Conservation (phyloP, 2,329 filamentous ascomycete genomes). For the Claviceps humidiphila region DNA sequence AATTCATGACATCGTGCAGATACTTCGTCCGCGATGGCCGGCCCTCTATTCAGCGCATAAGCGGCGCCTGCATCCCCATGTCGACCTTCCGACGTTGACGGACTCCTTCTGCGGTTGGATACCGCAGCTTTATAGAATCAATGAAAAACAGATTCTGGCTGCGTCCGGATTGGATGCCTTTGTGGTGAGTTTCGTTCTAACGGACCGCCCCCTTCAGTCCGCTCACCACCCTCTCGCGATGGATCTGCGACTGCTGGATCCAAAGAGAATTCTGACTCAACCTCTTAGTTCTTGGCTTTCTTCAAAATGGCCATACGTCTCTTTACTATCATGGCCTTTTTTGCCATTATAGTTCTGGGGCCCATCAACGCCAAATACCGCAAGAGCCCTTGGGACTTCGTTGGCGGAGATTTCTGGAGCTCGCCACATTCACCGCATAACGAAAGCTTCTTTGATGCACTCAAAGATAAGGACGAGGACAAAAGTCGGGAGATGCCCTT, state of each 20-base stretch:
- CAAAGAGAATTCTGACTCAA: constrained; percentile 8
- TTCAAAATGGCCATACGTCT: constrained; percentile 92
- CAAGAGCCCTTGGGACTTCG: constrained; percentile 1
- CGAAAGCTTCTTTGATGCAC: constrained; percentile 5
- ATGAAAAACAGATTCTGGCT: constrained; percentile 76
- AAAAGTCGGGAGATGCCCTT: constrained; percentile 33
- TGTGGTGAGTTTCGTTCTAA: constrained; percentile 46
- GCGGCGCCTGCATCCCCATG: constrained; percentile 47
- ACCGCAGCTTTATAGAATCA: constrained; percentile 67
- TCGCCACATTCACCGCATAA: constrained; percentile 4
- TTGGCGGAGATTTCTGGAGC: background rate
- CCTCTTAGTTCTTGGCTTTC: constrained; percentile 64
- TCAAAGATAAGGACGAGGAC: constrained; percentile 21
- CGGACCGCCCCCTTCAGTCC: no score
- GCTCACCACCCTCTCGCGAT: background rate
- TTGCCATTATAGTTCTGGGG: constrained; percentile 66
- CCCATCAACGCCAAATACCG: constrained; percentile 67
- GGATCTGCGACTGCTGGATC: background rate
- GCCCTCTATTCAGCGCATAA: constrained; percentile 82
- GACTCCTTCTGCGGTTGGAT: constrained; percentile 91
- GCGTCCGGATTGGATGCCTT: constrained; percentile 91
- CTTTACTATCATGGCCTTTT: constrained; percentile 65
- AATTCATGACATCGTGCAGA: constrained; percentile 28
- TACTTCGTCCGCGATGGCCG: constrained; percentile 83
- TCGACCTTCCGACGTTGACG: constrained; percentile 62